These are phyloP conservation scores for Colletotrichum sublineola DNA, from an alignment of 2,329 filamentous ascomycete species.

Conservation along the genomic window DNA sequence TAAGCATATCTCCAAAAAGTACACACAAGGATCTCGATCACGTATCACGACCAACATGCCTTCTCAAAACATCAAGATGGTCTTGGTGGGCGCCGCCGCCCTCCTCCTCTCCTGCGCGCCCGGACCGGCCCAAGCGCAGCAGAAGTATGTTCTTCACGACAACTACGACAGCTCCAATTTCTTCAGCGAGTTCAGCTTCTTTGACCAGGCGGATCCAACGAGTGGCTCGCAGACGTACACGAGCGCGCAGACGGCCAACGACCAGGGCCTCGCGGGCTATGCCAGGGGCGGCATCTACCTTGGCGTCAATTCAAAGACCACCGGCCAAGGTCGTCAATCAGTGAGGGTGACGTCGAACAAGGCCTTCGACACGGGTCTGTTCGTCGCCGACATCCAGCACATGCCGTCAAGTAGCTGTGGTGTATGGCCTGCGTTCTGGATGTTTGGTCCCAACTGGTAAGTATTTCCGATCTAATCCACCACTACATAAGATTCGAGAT, in stretches of 20 bases:
- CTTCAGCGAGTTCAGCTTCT: conserved; percentile 70
- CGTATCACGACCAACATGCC: conserved; percentile 24
- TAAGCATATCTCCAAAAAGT: neutral
- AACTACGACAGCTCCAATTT: conserved; percentile 67
- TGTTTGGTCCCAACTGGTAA: conserved; percentile 75
- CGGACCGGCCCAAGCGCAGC: conserved; percentile 46
- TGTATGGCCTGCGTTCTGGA: conserved; percentile 82
- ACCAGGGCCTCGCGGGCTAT: conserved; percentile 69
- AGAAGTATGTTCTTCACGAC: conserved; percentile 61
- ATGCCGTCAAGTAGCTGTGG: conserved; percentile 82
- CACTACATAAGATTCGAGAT: neutral
- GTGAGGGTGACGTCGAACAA: conserved; percentile 78
- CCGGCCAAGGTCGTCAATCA: conserved; percentile 73
- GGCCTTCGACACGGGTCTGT: conserved; percentile 76
- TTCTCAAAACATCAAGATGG: conserved; percentile 32
- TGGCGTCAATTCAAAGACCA: conserved; percentile 75
- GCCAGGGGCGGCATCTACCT: conserved; percentile 72
- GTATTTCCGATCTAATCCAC: conserved; percentile 2
- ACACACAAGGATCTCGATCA: conserved; percentile 8
- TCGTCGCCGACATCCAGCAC: conserved; percentile 80
- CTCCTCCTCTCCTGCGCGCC: conserved; percentile 23
- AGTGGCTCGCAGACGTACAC: conserved; percentile 81
- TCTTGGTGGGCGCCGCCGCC: conserved; percentile 34
- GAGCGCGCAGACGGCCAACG: conserved; percentile 68
- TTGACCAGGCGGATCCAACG: conserved; percentile 74